phyloP scores from a whole-genome alignment of 2,329 filamentous ascomycete genomes.

The Phaeophleospora eucalypticola region DNA sequence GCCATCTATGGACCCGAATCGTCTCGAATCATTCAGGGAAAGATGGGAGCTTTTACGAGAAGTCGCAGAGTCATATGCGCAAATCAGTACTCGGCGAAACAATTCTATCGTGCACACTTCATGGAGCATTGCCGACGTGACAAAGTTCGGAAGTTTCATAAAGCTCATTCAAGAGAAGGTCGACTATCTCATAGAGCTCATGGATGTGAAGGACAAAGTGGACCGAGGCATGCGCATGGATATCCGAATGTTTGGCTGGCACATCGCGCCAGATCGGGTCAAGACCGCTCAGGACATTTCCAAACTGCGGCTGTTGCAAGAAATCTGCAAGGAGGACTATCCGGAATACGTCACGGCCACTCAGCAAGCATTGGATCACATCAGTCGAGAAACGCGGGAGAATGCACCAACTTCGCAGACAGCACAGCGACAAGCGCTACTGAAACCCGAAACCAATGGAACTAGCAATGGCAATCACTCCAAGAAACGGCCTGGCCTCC shows the following conservation, averaged over 20 bases:
- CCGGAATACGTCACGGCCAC: conserved; percentile 43
- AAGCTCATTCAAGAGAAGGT: conserved; percentile 40
- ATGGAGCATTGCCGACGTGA: conserved; percentile 41
- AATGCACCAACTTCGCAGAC: conserved; percentile 5
- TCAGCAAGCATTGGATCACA: conserved; percentile 42
- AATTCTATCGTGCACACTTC: conserved; percentile 30
- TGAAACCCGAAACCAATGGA: neutral
- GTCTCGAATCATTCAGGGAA: conserved; percentile 45
- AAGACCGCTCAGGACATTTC: conserved; percentile 35
- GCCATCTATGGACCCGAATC: conserved; percentile 41
- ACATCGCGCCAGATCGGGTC: conserved; percentile 35
- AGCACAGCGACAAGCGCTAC: conserved; percentile 5
- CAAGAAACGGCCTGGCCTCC: conserved; percentile 27
- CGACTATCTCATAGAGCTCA: conserved; percentile 41
- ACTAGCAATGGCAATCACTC: conserved; percentile 4
- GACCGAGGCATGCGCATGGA: conserved; percentile 44
- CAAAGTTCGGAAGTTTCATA: conserved; percentile 41
- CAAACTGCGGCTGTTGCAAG: conserved; percentile 43
- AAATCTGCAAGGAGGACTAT: conserved; percentile 41
- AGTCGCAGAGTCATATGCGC: conserved; percentile 31
- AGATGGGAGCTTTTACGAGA: conserved; percentile 42
- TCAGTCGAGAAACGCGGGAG: conserved; percentile 33
- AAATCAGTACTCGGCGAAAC: conserved; percentile 30
- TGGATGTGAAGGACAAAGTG: conserved; percentile 42
- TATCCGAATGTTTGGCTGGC: conserved; percentile 47